A percentile compares a stretch with the other conserved stretches of the same genome.
Evolutionary conservation across 1,284 basidiomycete genomes (phyloP).

Genomic region (Malassezia furfur): DNA sequence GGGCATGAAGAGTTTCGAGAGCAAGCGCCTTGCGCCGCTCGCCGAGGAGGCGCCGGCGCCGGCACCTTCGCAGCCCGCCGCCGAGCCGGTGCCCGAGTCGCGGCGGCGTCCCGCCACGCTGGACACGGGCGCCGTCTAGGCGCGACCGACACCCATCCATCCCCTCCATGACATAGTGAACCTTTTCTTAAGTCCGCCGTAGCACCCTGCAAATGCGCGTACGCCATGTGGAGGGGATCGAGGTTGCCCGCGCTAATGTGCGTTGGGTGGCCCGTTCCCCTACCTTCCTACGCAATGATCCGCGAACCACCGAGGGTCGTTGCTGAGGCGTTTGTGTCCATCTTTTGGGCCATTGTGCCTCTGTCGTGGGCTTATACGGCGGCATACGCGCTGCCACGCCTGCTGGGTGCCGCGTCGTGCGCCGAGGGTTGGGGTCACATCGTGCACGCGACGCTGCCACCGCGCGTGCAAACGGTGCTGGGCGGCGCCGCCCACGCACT

Average conservation of each 20-base stretch:
- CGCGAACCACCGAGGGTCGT: conserved; percentile 20
- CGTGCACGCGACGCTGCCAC: conserved; percentile 4
- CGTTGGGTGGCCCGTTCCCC: too few species aligned
- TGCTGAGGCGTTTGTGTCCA: conserved; percentile 23
- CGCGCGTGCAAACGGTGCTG: background rate
- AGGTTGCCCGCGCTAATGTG: too few species aligned
- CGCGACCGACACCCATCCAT: background rate
- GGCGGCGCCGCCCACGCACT: conserved; percentile 1
- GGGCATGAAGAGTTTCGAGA: conserved; percentile 69
- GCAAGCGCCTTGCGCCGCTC: conserved; percentile 17
- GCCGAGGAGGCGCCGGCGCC: background rate
- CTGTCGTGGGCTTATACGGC: conserved; percentile 23
- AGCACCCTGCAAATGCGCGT: too few species aligned
- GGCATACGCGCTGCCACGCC: background rate
- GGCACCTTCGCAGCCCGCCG: background rate
- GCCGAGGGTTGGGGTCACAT: background rate
- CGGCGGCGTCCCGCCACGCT: background rate
- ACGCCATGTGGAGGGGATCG: too few species aligned
- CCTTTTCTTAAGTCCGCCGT: too few species aligned
- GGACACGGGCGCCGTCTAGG: background rate
- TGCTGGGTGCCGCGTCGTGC: background rate
- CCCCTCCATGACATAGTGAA: too few species aligned
- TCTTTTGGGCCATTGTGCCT: conserved; percentile 32
- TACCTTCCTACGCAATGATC: background rate
- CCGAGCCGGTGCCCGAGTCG: background rate